Base-by-base conservation (phyloP, 352 stramenopile genomes). In the Aphanomyces cochlioides region DNA sequence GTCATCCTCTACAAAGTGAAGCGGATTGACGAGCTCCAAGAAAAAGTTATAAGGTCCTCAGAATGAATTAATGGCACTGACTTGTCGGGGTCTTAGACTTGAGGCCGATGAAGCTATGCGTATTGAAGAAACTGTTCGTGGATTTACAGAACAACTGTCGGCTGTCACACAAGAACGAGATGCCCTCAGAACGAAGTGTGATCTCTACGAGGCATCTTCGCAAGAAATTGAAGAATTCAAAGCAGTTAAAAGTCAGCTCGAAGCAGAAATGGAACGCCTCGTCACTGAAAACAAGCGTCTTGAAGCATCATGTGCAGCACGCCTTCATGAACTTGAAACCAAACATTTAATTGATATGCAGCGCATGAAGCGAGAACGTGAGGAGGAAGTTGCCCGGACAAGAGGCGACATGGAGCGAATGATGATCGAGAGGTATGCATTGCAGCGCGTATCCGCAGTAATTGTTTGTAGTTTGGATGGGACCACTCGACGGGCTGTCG, bases 1-100 rank as follows among this genome's bases (percentile, higher is more conserved):
- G 81, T 89, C 28, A 43, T 90, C 39, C 75, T 81, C 7, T 88
- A 87, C 69, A 89, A 88, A 45, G 78, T 81, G 1, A 90, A 89
- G 56, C 77, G 80, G 2, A 84, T 89, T 10, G 80, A 90, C 34
- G 81, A 89, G 45, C 61, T 89, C 0, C 66, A 81, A n/a, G 67
- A 69, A 19, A 88, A 87, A 21, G 7, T 66, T 12, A 41, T 37
- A 1, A 12, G 37, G 57, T 66, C 38, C 15, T 53, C 6, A 28
- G 28, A 28, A 28, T 28, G 28, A 28, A 28, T 28, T 28, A 2
- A 28, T 28, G 28, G 28, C 28, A 28, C 28, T 28, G 28, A 28
- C 28, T 28, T 28, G 28, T 28, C 28, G 28, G 28, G 0, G 28
- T 28, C 28, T 15, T 66, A 66, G 57, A 10, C 57, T 48, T 15